These are phyloP conservation scores for Lophiotrema nucula DNA, from an alignment of 495 filamentous ascomycete species.

Conservation along the genomic window DNA sequence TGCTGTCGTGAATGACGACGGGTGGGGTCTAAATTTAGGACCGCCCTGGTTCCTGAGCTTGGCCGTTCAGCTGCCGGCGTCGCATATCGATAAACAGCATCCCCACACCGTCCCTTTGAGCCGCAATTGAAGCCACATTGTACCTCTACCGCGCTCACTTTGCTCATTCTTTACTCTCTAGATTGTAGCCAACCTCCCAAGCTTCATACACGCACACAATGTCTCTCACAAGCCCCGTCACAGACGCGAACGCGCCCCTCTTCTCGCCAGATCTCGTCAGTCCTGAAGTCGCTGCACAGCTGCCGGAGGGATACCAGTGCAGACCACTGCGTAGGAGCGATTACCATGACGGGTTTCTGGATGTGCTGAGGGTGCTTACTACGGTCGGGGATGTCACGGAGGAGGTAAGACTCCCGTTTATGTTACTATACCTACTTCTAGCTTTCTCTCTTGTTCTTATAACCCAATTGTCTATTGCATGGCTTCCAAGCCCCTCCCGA, in stretches of 20 bases:
- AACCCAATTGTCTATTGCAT: not conserved
- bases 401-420: constrained; percentile 38
- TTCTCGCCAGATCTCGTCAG: constrained; percentile 79
- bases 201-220: no score
- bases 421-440: not conserved
- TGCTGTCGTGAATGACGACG: no score
- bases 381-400: constrained; percentile 85
- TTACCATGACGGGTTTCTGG: constrained; percentile 77
- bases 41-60: no score
- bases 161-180: no score
- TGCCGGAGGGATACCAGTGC: constrained; percentile 79
- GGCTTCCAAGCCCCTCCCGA: not conserved
- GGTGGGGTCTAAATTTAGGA: no score
- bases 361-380: constrained; percentile 86
- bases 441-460: not conserved
- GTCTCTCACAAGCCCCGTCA: constrained; percentile 9
- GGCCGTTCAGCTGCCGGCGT: no score
- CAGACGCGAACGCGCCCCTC: constrained; percentile 50
- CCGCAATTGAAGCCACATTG: no score
- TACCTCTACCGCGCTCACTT: no score
- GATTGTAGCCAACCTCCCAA: no score
- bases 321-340: constrained; percentile 78
- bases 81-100: no score
- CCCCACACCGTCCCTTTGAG: no score
- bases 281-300: constrained; percentile 62